phyloP scores from a whole-genome alignment of 2,329 filamentous ascomycete species.

The Bipolaris cookei region DNA sequence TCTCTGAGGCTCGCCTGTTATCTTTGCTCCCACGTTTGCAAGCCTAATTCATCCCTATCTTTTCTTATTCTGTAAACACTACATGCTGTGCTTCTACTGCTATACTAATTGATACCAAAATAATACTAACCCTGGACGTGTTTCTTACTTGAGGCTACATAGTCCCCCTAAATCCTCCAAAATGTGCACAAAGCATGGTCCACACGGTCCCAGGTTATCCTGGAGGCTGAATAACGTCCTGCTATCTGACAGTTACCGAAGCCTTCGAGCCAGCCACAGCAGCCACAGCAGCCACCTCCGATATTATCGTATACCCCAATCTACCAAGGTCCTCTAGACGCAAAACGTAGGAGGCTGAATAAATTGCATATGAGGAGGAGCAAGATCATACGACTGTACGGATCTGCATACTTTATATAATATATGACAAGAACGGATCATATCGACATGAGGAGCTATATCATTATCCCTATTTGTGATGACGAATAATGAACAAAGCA shows the following conservation, averaged over 20 bases:
- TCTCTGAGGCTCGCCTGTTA: neutral
- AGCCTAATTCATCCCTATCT: neutral
- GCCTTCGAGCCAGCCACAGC: neutral
- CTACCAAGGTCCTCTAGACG: no score
- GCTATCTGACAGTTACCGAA: neutral
- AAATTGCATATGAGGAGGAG: no score
- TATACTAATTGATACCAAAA: neutral
- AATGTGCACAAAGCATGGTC: neutral
- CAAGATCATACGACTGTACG: no score
- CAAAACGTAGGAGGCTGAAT: no score
- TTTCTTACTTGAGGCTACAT: neutral
- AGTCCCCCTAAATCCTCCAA: no score
- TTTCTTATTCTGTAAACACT: neutral
- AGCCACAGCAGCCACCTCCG: neutral
- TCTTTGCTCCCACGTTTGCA: neutral
- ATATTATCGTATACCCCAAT: neutral
- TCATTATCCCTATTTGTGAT: no score
- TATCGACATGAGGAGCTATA: no score
- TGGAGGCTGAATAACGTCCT: neutral
- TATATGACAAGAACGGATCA: no score
- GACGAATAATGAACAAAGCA: no score
- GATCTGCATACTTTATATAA: no score
- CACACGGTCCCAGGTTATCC: neutral
- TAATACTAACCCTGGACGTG: no score
- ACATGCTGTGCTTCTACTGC: neutral